Evolutionary conservation across 192 early-diverging fungal genomes (phyloP).

Genomic region (Oehlia diaphana): DNA sequence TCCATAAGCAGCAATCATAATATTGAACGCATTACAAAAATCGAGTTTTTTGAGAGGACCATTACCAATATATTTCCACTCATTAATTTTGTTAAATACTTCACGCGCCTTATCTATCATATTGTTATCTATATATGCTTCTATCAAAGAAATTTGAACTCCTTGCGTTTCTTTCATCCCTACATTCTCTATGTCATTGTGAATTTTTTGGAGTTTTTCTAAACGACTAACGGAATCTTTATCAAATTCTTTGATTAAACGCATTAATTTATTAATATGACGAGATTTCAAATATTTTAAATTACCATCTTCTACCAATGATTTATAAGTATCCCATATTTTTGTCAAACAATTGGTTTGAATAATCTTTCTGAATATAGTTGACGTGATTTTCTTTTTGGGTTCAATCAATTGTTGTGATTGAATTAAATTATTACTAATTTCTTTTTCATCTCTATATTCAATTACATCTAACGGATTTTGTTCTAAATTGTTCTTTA

Average conservation of each 20-base stretch:
- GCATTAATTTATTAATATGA: slow-evolving; percentile 1
- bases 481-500: too few relatives aligned
- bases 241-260: neutral
- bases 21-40: neutral
- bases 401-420: neutral
- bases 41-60: neutral
- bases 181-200: slow-evolving; percentile 4
- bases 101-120: slow-evolving; percentile 4
- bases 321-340: slow-evolving; percentile 10
- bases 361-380: neutral
- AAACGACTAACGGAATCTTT: neutral
- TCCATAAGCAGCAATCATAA: slow-evolving; percentile 29
- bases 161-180: neutral
- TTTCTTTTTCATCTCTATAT: neutral
- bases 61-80: neutral
- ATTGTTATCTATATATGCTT: slow-evolving; percentile 12
- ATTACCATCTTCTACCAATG: neutral
- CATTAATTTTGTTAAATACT: slow-evolving; percentile 15
- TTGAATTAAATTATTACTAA: neutral
- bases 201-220: neutral
- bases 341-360: neutral
- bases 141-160: slow-evolving; percentile 5
- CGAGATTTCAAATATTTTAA: neutral
- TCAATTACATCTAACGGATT: neutral
- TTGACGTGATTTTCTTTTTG: neutral